A percentile compares a stretch with the other conserved stretches of the same genome.
phyloP scores from a whole-genome alignment of 2,329 filamentous ascomycete species.

The Aplosporella prunicola region DNA sequence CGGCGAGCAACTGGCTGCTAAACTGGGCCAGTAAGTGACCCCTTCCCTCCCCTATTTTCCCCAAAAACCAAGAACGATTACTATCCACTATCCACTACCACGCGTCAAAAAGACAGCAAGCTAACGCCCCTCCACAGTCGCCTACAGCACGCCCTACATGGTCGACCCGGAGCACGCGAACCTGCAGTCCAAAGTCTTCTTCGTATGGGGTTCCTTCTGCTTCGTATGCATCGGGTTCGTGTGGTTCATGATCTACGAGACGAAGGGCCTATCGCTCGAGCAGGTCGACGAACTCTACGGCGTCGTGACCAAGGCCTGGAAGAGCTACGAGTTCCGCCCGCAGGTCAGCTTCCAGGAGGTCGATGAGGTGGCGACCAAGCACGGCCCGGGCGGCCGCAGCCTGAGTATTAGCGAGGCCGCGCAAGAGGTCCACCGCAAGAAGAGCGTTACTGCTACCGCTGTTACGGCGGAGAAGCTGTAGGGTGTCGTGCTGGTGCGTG shows the following conservation, averaged over 20 bases:
- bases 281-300: slow-evolving; percentile 75
- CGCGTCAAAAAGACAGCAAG: too few species aligned
- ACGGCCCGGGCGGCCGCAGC: slow-evolving; percentile 14
- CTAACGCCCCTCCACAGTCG: slow-evolving; percentile 34
- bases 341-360: slow-evolving; percentile 24
- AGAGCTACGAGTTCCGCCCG: slow-evolving; percentile 57
- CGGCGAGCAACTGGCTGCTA: slow-evolving; percentile 47
- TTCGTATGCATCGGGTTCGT: slow-evolving; percentile 54
- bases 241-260: slow-evolving; percentile 59
- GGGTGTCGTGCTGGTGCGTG: too few species aligned
- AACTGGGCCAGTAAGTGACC: slow-evolving; percentile 36
- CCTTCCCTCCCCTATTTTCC: background rate
- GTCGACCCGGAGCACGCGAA: slow-evolving; percentile 56
- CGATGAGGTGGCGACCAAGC: slow-evolving; percentile 15
- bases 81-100: too few species aligned
- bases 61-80: too few species aligned
- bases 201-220: slow-evolving; percentile 47
- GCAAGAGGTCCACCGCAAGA: background rate
- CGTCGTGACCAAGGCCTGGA: slow-evolving; percentile 60
- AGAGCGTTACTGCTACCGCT: background rate
- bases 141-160: slow-evolving; percentile 64
- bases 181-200: slow-evolving; percentile 49
- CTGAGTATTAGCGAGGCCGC: slow-evolving; percentile 11
- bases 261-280: slow-evolving; percentile 66
- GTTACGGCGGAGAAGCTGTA: slow-evolving; percentile 2